These are phyloP conservation scores for Grifola frondosa DNA, from an alignment of 1,284 basidiomycete genomes.

Conservation along the genomic window DNA sequence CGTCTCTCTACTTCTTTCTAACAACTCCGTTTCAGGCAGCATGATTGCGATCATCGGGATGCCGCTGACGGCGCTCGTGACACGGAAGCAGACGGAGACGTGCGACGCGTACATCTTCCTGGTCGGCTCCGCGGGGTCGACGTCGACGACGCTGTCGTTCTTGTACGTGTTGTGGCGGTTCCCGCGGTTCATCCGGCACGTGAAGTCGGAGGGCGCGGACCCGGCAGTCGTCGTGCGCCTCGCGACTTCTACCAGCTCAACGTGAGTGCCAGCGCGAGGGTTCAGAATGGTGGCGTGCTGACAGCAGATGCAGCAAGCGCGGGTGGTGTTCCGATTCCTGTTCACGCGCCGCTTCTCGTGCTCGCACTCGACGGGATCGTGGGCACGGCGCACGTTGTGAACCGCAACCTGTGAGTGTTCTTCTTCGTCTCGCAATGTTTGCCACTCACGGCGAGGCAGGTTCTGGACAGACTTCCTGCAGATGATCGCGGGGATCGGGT, in stretches of 20 bases:
- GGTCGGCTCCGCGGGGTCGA: constrained; percentile 61
- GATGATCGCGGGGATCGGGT: constrained; percentile 67
- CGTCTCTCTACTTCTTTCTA: constrained; percentile 10
- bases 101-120: constrained; percentile 70
- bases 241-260: constrained; percentile 75
- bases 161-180: constrained; percentile 66
- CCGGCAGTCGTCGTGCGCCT: constrained; percentile 69
- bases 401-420: constrained; percentile 51
- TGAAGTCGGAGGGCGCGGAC: constrained; percentile 68
- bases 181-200: constrained; percentile 62
- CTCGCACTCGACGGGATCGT: constrained; percentile 61
- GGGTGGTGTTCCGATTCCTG: constrained; percentile 68
- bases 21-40: constrained; percentile 46
- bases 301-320: constrained; percentile 44
- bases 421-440: not conserved
- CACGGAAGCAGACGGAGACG: constrained; percentile 52
- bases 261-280: no score
- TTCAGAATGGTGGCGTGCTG: no score
- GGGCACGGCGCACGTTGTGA: constrained; percentile 43
- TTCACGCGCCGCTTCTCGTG: constrained; percentile 66
- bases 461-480: constrained; percentile 55
- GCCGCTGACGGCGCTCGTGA: constrained; percentile 62
- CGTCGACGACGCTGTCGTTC: constrained; percentile 62
- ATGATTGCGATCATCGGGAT: constrained; percentile 60
- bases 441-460: not conserved